These are phyloP conservation scores for Fusarium sp. DNA, from an alignment of 2,329 filamentous ascomycete genomes.

Conservation along the genomic window DNA sequence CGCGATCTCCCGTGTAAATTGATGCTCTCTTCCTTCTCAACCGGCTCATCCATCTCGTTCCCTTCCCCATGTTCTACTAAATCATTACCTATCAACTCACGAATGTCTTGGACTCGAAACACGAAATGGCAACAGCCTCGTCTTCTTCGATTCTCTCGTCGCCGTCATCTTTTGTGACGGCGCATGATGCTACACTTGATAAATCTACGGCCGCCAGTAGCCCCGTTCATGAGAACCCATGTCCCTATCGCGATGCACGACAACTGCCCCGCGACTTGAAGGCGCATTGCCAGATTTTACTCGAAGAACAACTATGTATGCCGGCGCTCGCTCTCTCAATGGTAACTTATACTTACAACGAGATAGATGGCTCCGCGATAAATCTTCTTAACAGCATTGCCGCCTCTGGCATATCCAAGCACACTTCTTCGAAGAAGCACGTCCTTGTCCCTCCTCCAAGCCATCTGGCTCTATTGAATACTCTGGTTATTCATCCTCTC, in stretches of 20 bases:
- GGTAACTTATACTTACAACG: neutral
- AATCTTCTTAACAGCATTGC: slow-evolving; percentile 72
- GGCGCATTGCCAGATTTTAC: slow-evolving; percentile 73
- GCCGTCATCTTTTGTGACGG: slow-evolving; percentile 49
- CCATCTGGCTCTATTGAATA: slow-evolving; percentile 80
- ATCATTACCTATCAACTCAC: neutral
- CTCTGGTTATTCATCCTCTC: slow-evolving; percentile 81
- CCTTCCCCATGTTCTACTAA: neutral
- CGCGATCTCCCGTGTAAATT: slow-evolving; percentile 33
- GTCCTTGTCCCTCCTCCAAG: slow-evolving; percentile 74
- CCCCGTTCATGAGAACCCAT: slow-evolving; percentile 42
- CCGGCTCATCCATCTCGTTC: neutral
- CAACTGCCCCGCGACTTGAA: slow-evolving; percentile 70
- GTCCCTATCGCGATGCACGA: slow-evolving; percentile 62
- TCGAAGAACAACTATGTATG: slow-evolving; percentile 78
- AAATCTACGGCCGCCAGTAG: slow-evolving; percentile 51
- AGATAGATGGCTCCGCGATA: slow-evolving; percentile 57
- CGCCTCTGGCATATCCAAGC: slow-evolving; percentile 57
- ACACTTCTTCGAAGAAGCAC: slow-evolving; percentile 46
- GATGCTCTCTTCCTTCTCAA: neutral
- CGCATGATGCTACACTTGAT: slow-evolving; percentile 40
- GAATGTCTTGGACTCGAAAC: slow-evolving; percentile 23
- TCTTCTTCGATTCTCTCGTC: slow-evolving; percentile 43
- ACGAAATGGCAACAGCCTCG: slow-evolving; percentile 34
- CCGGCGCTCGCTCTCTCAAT: neutral